Base-by-base conservation (phyloP, 2,329 filamentous ascomycete genomes). In the Calonectria leucothoes region DNA sequence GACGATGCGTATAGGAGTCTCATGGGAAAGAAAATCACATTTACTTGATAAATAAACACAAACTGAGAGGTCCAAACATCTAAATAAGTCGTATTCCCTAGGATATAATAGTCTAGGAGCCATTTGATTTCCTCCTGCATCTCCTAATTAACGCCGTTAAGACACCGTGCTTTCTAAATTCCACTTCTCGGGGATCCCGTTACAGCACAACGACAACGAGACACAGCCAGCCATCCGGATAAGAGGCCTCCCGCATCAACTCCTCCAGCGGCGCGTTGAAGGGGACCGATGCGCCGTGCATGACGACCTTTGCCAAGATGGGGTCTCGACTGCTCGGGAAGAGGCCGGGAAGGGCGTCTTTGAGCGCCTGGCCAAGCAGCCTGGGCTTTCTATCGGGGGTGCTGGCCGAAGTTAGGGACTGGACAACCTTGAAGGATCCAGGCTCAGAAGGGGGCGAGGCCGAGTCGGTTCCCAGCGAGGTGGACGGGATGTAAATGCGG, bases 201-300 rank as follows among this genome's bases (percentile, higher is more conserved):
- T 75, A 86, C 81, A 95, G 88, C 87, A 97, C 93, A 25, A 93
- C 89, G 6, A 98, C 90, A 66, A 95, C 94, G 51, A 98, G 85
- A 83, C 95, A 95, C 31, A 98, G 84, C 93, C 96, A 99, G 0
- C 97, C 97, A 85, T 99, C 97, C 0, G 95, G 92, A 87, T 98
- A 98, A 2, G 95, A 92, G 5, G 94, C 94, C 80, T 94, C 93
- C 70, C 92, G 90, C 85, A 97, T 94, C 71, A 99, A 83, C 59
- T 98, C 96, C 81, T 95, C 94, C 23, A 99, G 84, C 29, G 93
- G 93, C 1, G 95, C 94, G 72, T 88, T 86, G 86, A 98, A 94
- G 1, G 97, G 96, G 72, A 98, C 90, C 0, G 92, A 89, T 1
- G 93, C 94, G 1, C 97, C 97, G 85, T 99, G 97, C 79, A 98